Evolutionary conservation across 345 rosid species (phyloP).

Genomic region (Salix dunnii): DNA sequence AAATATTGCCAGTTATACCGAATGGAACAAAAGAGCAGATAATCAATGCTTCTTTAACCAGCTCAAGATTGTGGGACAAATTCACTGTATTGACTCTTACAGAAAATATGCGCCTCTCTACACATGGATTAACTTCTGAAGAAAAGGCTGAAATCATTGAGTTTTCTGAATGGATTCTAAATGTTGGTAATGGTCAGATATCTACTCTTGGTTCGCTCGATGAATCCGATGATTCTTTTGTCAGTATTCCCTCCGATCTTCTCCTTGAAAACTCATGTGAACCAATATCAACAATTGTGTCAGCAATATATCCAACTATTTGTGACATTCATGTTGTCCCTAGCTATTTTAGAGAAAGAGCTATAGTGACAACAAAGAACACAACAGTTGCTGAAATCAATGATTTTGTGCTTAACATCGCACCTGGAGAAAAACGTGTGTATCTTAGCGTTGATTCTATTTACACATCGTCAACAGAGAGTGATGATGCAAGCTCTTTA

Average conservation of each 20-base stretch:
- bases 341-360: background rate
- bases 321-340: no score
- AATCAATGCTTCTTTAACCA: background rate
- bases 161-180: background rate
- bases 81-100: background rate
- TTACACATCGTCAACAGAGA: background rate
- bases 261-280: background rate
- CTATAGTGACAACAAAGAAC: background rate
- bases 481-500: background rate
- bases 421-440: accelerated
- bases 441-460: background rate
- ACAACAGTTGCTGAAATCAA: background rate
- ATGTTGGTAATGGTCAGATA: background rate
- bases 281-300: background rate
- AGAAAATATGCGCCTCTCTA: background rate
- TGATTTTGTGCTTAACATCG: background rate
- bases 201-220: background rate
- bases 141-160: no score
- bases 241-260: background rate
- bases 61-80: background rate
- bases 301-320: background rate
- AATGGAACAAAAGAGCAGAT: background rate
- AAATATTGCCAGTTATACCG: background rate
- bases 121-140: no score
- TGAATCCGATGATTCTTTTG: background rate